A percentile compares a stretch with the other conserved stretches of the same genome.
Evolutionary conservation across 2,329 filamentous ascomycete genomes (phyloP).

Genomic region (Simplicillium aogashimaense): DNA sequence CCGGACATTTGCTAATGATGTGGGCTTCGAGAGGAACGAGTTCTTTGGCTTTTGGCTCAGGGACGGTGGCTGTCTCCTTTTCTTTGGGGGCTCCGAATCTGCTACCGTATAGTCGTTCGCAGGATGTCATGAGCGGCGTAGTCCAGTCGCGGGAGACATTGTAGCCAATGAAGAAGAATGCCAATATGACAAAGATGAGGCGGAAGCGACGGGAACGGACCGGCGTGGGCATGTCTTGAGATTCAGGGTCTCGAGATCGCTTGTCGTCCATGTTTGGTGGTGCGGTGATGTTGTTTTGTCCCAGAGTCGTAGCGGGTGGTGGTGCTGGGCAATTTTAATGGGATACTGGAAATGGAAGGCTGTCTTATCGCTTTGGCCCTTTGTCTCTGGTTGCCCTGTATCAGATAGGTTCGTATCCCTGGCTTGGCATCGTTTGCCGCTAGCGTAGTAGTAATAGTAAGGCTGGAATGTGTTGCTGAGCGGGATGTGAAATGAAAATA

Average conservation of each 20-base stretch:
- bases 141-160: background rate
- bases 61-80: slow-evolving; percentile 1
- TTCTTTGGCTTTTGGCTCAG: slow-evolving; percentile 7
- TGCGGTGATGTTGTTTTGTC: background rate
- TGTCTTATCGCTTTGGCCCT: too few relatives aligned
- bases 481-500: too few relatives aligned
- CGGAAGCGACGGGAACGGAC: slow-evolving; percentile 14
- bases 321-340: slow-evolving; percentile 2
- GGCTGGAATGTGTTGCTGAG: too few relatives aligned
- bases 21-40: slow-evolving; percentile 80
- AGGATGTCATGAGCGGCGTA: slow-evolving; percentile 3
- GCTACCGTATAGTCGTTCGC: background rate
- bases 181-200: slow-evolving; percentile 11
- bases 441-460: too few relatives aligned
- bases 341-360: slow-evolving; percentile 3
- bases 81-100: slow-evolving; percentile 2
- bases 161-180: slow-evolving; percentile 15
- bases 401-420: too few relatives aligned
- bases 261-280: slow-evolving; percentile 21
- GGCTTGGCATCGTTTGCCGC: too few relatives aligned
- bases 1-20: slow-evolving; percentile 96
- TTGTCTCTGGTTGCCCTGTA: too few relatives aligned
- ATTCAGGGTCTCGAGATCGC: slow-evolving; percentile 8
- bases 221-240: slow-evolving; percentile 9
- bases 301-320: slow-evolving; percentile 1